A percentile compares a stretch with the other conserved stretches of the same genome.
These are phyloP conservation scores for Hortiboletus flavorubellus DNA, from an alignment of 768 basidiomycete species.

Conservation along the genomic window DNA sequence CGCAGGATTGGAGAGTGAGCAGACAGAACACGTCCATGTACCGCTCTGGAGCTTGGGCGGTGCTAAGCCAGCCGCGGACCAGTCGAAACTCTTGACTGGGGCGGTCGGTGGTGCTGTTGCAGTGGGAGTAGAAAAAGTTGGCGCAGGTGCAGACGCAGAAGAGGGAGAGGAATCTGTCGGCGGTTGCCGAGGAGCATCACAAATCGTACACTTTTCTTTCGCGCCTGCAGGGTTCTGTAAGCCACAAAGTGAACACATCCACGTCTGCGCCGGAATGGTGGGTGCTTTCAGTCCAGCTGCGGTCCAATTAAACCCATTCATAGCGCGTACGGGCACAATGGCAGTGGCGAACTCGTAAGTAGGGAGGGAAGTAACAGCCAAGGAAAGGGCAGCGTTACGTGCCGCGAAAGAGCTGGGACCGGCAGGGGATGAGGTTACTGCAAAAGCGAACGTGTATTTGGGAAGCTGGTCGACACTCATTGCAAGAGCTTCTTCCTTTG, in stretches of 20 bases:
- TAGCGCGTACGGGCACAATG: constrained; percentile 18
- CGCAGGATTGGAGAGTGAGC: constrained; percentile 44
- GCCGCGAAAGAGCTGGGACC: constrained; percentile 23
- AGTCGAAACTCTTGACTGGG: constrained; percentile 32
- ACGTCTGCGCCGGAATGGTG: constrained; percentile 29
- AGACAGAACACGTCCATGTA: constrained; percentile 41
- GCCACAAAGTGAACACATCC: constrained; percentile 58
- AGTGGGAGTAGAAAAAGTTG: background rate
- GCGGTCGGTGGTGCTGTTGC: constrained; percentile 1
- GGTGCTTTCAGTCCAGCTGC: constrained; percentile 58
- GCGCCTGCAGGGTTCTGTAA: constrained; percentile 36
- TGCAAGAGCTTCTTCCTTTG: constrained; percentile 27
- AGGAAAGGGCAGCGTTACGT: constrained; percentile 37
- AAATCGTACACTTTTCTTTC: constrained; percentile 44
- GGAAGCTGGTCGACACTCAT: constrained; percentile 35
- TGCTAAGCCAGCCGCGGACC: constrained; percentile 37
- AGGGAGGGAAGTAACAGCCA: constrained; percentile 46
- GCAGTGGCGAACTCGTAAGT: constrained; percentile 33
- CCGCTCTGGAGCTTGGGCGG: constrained; percentile 22
- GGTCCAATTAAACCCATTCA: constrained; percentile 55
- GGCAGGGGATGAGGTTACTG: constrained; percentile 10
- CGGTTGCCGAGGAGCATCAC: constrained; percentile 37
- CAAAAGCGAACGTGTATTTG: constrained; percentile 29
- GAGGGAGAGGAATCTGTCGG: constrained; percentile 14
- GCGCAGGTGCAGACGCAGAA: background rate